These are phyloP conservation scores for Rhinocladiella similis DNA, from an alignment of 2,329 filamentous ascomycete species.

Conservation along the genomic window DNA sequence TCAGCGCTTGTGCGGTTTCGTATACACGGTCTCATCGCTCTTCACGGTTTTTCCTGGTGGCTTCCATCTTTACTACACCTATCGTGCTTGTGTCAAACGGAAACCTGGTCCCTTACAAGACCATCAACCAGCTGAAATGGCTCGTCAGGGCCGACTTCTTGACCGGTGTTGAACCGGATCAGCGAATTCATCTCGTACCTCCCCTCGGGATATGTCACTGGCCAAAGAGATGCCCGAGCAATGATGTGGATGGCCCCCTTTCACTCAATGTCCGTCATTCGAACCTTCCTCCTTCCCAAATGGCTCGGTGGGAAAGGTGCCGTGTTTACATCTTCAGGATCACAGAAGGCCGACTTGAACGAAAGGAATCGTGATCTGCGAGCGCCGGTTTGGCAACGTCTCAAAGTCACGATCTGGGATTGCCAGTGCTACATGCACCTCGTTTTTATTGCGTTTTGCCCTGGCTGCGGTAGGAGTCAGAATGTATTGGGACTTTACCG, in stretches of 20 bases:
- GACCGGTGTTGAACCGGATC: constrained; percentile 46
- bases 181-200: constrained; percentile 53
- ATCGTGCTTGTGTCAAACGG: constrained; percentile 55
- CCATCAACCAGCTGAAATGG: constrained; percentile 51
- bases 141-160: constrained; percentile 53
- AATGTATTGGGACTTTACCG: constrained; percentile 31
- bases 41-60: constrained; percentile 45
- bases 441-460: constrained; percentile 49
- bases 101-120: constrained; percentile 54
- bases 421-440: constrained; percentile 54
- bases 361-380: constrained; percentile 48
- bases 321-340: constrained; percentile 58
- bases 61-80: constrained; percentile 51
- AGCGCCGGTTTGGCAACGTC: constrained; percentile 44
- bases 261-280: constrained; percentile 49
- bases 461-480: constrained; percentile 38
- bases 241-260: constrained; percentile 60
- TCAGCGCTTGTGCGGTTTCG: constrained; percentile 55
- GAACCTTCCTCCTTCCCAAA: constrained; percentile 53
- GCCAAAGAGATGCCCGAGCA: constrained; percentile 51
- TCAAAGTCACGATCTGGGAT: constrained; percentile 53
- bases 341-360: constrained; percentile 52
- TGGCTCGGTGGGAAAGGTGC: constrained; percentile 57
- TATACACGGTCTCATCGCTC: constrained; percentile 52
- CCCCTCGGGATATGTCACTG: constrained; percentile 56